Conservation (phyloP, 73 alveolate genomes). For the Blepharisma stoltei region DNA sequence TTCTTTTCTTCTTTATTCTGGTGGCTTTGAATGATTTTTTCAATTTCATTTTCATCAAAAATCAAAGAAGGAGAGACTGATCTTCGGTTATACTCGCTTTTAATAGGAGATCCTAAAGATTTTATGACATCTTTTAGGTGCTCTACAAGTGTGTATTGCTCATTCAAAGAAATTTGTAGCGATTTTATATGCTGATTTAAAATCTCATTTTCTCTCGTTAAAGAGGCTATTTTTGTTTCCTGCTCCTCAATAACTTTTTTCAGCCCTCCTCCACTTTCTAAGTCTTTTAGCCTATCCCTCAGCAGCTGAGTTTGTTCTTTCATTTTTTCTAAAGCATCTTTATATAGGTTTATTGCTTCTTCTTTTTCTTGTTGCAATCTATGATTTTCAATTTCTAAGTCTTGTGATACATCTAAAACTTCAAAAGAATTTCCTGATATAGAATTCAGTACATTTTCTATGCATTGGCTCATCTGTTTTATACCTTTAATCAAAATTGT, state of each 20-base stretch:
- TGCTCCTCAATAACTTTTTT: conserved; percentile 15
- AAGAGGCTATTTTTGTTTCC: neutral
- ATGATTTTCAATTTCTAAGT: neutral
- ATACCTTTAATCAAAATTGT: neutral
- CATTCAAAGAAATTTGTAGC: neutral
- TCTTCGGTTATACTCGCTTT: too few relatives aligned
- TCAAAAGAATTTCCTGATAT: neutral
- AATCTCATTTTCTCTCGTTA: neutral
- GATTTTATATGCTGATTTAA: neutral
- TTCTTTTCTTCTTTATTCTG: neutral
- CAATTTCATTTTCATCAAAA: neutral
- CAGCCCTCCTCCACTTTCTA: conserved; percentile 7
- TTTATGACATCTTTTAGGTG: neutral
- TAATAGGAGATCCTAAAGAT: neutral
- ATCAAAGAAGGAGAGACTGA: neutral
- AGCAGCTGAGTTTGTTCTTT: neutral
- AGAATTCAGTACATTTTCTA: neutral
- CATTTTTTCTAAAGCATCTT: conserved; percentile 18
- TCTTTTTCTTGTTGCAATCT: neutral
- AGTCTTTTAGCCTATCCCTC: neutral
- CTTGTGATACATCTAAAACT: neutral
- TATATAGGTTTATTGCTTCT: neutral
- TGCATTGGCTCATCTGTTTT: neutral
- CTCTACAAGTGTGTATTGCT: neutral
- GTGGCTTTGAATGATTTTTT: neutral